A percentile compares a stretch with the other conserved stretches of the same genome.
Conservation (phyloP, 768 basidiomycete species). For the Suillus subalutaceus region DNA sequence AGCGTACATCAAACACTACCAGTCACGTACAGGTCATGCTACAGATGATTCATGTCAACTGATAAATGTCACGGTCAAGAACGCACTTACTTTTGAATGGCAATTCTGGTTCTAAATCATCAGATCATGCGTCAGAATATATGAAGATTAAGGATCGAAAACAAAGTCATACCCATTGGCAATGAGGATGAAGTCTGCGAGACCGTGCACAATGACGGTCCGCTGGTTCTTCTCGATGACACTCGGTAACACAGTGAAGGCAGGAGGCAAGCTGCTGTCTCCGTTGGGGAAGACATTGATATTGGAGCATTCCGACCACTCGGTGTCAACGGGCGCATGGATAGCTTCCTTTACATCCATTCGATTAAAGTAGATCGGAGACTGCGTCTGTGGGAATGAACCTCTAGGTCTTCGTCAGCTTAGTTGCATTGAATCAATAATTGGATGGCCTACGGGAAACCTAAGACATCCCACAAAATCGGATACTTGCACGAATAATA, state of each 20-base stretch:
- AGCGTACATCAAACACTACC: not conserved
- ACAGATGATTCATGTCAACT: too few relatives aligned
- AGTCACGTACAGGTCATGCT: slow-evolving; percentile 5
- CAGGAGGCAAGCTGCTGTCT: slow-evolving; percentile 63
- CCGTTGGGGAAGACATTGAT: slow-evolving; percentile 61
- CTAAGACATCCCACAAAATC: slow-evolving; percentile 77
- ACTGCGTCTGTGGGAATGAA: slow-evolving; percentile 55
- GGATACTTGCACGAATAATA: slow-evolving; percentile 45
- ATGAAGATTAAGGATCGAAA: not conserved
- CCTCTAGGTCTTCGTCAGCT: slow-evolving; percentile 41
- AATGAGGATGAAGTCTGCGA: slow-evolving; percentile 74
- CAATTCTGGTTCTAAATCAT: slow-evolving; percentile 46
- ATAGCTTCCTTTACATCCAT: slow-evolving; percentile 65
- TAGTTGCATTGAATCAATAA: not conserved
- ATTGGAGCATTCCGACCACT: slow-evolving; percentile 67
- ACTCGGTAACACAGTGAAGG: slow-evolving; percentile 66
- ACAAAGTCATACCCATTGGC: slow-evolving; percentile 59
- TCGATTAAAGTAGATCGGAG: slow-evolving; percentile 73
- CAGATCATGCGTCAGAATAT: not conserved
- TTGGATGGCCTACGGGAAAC: slow-evolving; percentile 60
- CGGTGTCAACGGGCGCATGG: slow-evolving; percentile 63
- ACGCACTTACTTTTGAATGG: slow-evolving; percentile 2
- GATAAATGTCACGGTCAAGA: not conserved
- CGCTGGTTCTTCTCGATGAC: slow-evolving; percentile 77
- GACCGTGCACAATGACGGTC: slow-evolving; percentile 70